These are phyloP conservation scores for Gymnopilus junonius DNA, from an alignment of 768 basidiomycete genomes.

Conservation along the genomic window DNA sequence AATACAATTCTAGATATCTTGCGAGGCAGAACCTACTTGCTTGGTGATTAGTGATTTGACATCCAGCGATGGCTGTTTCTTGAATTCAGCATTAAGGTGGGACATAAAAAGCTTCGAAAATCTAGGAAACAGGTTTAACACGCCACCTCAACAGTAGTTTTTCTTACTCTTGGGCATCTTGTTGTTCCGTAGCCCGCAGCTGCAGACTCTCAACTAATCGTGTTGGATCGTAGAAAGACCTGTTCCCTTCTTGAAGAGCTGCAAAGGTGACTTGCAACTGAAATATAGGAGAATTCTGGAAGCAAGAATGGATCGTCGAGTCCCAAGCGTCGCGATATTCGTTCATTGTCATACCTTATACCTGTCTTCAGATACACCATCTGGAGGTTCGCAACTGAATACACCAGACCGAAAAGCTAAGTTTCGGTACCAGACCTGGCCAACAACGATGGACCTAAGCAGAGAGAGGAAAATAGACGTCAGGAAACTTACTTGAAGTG, in stretches of 20 bases:
- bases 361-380: conserved; percentile 45
- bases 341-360: conserved; percentile 39
- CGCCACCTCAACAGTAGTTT: neutral
- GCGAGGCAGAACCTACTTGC: conserved; percentile 51
- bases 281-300: conserved; percentile 77
- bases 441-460: neutral
- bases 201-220: conserved; percentile 86
- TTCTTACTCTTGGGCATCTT: conserved; percentile 93
- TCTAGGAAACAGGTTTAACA: conserved; percentile 41
- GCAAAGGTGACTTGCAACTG: conserved; percentile 84
- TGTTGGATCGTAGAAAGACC: conserved; percentile 78
- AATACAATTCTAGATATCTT: neutral
- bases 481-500: conserved; percentile 69
- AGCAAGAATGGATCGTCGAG: conserved; percentile 1
- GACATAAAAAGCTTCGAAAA: conserved; percentile 96
- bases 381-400: conserved; percentile 70
- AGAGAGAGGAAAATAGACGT: neutral
- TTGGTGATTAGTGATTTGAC: conserved; percentile 73
- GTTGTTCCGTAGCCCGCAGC: conserved; percentile 84
- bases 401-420: conserved; percentile 81
- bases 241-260: conserved; percentile 75
- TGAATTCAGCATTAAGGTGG: conserved; percentile 85
- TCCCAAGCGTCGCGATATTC: neutral
- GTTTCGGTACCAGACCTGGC: conserved; percentile 91
- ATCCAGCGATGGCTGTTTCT: conserved; percentile 69